Evolutionary conservation across 2,329 filamentous ascomycete genomes (phyloP).

Genomic region (Epichloe elymi): DNA sequence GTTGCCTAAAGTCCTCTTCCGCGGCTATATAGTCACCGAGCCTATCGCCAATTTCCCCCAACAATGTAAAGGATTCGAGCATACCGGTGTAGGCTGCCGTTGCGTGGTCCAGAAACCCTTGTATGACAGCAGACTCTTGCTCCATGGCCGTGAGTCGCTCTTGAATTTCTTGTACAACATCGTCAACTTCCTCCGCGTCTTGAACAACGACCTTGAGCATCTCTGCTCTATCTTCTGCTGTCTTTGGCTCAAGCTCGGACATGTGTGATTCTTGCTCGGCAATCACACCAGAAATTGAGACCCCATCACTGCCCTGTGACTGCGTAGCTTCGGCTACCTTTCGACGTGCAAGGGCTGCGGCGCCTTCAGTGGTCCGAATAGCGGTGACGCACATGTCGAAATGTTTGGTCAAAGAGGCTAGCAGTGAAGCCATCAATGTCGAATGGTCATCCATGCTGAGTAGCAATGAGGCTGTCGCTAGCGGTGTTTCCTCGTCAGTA

Average conservation of each 20-base stretch:
- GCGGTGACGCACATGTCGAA: conserved; percentile 91
- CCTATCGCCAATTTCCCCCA: conserved; percentile 58
- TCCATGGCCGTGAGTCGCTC: conserved; percentile 71
- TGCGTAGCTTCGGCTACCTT: conserved; percentile 52
- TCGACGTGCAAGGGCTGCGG: conserved; percentile 52
- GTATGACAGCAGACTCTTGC: conserved; percentile 48
- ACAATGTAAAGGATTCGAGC: conserved; percentile 46
- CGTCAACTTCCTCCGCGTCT: conserved; percentile 55
- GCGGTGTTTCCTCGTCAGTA: conserved; percentile 19
- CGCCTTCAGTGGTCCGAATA: conserved; percentile 78
- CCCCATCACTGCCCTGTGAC: conserved; percentile 31
- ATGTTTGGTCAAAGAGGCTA: conserved; percentile 71
- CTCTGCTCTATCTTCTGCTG: conserved; percentile 61
- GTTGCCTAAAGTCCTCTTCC: conserved; percentile 46
- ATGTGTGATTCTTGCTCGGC: conserved; percentile 40
- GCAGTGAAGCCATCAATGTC: conserved; percentile 65
- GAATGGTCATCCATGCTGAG: conserved; percentile 58
- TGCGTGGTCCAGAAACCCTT: conserved; percentile 43
- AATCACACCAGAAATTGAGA: conserved; percentile 56
- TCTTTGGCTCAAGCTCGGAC: conserved; percentile 52
- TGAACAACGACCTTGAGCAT: conserved; percentile 71
- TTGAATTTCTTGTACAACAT: conserved; percentile 56
- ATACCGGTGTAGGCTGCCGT: conserved; percentile 41
- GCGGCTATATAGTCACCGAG: conserved; percentile 53
- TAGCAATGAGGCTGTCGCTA: conserved; percentile 39